Conservation (phyloP, 208 protist genomes). For the Trypanosoma brucei region DNA sequence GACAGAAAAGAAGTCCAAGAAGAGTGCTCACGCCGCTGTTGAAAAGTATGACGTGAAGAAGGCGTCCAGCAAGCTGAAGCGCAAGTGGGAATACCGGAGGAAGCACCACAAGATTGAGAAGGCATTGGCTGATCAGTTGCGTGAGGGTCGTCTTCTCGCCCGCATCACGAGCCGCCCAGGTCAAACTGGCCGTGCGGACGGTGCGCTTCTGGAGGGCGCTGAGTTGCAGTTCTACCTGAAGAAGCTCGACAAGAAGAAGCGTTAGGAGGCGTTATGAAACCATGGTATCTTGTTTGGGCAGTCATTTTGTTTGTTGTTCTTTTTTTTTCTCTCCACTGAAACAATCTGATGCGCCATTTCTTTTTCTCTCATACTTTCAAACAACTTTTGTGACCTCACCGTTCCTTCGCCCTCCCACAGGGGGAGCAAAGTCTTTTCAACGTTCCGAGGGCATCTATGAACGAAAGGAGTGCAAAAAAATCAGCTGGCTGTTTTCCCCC, state of each 20-base stretch:
- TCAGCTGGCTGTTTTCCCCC: too few species aligned
- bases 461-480: too few species aligned
- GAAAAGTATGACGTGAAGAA: constrained; percentile 80
- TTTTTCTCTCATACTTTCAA: too few species aligned
- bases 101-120: constrained; percentile 81
- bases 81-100: constrained; percentile 71
- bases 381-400: too few species aligned
- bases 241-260: constrained; percentile 98
- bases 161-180: constrained; percentile 97
- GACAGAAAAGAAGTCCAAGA: constrained; percentile 69
- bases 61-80: constrained; percentile 59
- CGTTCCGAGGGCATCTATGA: too few species aligned
- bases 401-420: too few species aligned
- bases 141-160: constrained; percentile 92
- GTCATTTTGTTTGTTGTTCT: constrained; percentile 12
- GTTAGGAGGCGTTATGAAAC: constrained; percentile 25
- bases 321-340: constrained; percentile 13
- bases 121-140: constrained; percentile 90
- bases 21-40: constrained; percentile 40
- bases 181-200: constrained; percentile 97
- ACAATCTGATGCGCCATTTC: background rate
- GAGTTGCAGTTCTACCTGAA: constrained; percentile 99
- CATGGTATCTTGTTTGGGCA: constrained; percentile 2
- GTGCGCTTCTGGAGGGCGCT: constrained; percentile 98
- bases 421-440: too few species aligned